Base-by-base conservation (phyloP, 1,284 basidiomycete genomes). In the Dichomitus squalens region DNA sequence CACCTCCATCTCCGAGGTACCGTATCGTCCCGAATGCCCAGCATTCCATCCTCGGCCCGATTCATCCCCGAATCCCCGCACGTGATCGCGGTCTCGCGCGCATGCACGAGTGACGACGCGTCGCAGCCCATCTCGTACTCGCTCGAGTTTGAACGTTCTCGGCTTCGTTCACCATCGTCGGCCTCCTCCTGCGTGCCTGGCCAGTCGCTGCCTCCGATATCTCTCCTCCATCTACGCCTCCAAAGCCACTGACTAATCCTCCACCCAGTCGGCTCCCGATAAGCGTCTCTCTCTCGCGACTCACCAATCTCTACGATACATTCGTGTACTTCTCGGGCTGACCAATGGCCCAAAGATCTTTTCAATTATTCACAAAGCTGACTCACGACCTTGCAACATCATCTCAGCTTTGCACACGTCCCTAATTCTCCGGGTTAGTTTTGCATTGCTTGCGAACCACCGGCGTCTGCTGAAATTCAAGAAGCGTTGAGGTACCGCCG, bases 1-100 rank as follows among this genome's bases (percentile, higher is more conserved):
- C 27, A 29, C 25, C 38, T 49, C 57, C 49, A 53, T 57, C 56
- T 53, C 48, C 44, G 52, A 46, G 29, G 29, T 41, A 36, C 57
- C 57, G 57, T 54, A 55, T 27, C 49, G 31, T 44, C 57, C 60
- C 57, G 60, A 57, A 20, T 18, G 43, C 41, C 39, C 27, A 57
- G 48, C 35, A 20, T 7, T 14, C 50, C 21, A 55, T 60, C 58
- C 53, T 60, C 61, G 58, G 61, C 33, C 61, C 61, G 58, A 60
- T 39, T 52, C 51, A 55, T 50, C 58, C 21, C 61, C 61, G 61
- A 59, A 29, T 39, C 48, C n/a, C 39, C 27, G n/a, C 61, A 60
- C 61, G 61, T 63, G 61, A 59, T 20, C 55, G 49, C 40, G 38
- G 31, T n/a, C 7, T 6, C 41, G 34, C 16, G 27, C n/a, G 31